Conservation (phyloP, 2,329 filamentous ascomycete species). For the Pseudodiploospora longispora region DNA sequence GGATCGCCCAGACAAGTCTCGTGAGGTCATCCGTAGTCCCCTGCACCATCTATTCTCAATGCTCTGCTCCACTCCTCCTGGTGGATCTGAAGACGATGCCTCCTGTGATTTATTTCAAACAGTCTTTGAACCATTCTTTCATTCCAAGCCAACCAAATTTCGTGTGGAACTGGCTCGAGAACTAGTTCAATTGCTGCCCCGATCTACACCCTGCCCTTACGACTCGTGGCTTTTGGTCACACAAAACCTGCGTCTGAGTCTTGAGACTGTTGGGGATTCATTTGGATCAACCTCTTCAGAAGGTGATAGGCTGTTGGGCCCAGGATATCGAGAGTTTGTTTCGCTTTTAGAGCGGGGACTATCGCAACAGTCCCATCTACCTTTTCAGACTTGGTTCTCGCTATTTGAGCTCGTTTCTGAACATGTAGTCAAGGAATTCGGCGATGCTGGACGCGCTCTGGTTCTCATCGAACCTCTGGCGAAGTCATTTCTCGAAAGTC, state of each 20-base stretch:
- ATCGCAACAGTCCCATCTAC: constrained; percentile 38
- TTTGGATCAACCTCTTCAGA: constrained; percentile 15
- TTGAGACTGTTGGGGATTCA: constrained; percentile 22
- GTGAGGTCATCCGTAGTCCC: constrained; percentile 46
- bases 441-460: constrained; percentile 58
- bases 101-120: constrained; percentile 38
- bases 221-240: constrained; percentile 46
- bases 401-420: constrained; percentile 51
- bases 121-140: constrained; percentile 52
- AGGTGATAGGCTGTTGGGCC: constrained; percentile 44
- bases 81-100: constrained; percentile 38
- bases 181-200: constrained; percentile 41
- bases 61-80: constrained; percentile 41
- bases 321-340: constrained; percentile 62
- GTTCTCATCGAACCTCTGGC: constrained; percentile 65
- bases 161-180: constrained; percentile 42
- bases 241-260: constrained; percentile 33
- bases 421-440: constrained; percentile 53
- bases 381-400: constrained; percentile 38
- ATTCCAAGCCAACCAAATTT: constrained; percentile 35
- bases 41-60: constrained; percentile 59
- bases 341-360: constrained; percentile 60
- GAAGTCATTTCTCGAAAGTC: constrained; percentile 38
- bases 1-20: constrained; percentile 42
- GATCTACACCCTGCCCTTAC: constrained; percentile 36